Base-by-base conservation (phyloP, 768 basidiomycete species). In the Tricholoma bakamatsutake region DNA sequence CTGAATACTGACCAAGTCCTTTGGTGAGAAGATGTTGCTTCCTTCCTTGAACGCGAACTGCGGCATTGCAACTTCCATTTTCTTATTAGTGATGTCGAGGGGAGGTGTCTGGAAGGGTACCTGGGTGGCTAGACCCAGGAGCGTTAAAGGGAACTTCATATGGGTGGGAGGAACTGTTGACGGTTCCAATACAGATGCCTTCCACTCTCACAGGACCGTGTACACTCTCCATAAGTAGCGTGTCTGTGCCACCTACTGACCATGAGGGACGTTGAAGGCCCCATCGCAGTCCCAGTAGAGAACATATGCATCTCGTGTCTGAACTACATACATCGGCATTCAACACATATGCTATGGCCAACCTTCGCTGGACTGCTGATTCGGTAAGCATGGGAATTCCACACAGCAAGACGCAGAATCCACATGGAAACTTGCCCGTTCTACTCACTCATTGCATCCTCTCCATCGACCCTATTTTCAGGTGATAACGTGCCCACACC, bases 11-110 rank as follows among this genome's bases (percentile, higher is more conserved):
- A 76, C 77, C 66, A 93, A 72, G 64, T 90, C 80, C 67, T 81
- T 78, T 0, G 90, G 91, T 4, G 85, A 78, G 69, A 93, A 84
- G 42, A 84, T 70, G 61, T 83, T 79, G 3, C 75, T 58, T 2
- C 77, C 82, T 51, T 82, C 73, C 63, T 80, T 85, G 68, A 90
- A 78, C 9, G 71, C 67, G 65, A 88, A 90, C 33, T 77, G 75
- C 47, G 69, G 51, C 18, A 62, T 56, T 18, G 57, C 55, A 43
- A 31, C 46, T n/a, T 69, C 31, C 66, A 71, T 70, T 7, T 40
- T 42, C 11, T 53, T 57, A 37, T 52, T 43, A 54, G 54, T 30
- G 27, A 47, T 33, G 30, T 42, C 48, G 53, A 60, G 57, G 51
- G 61, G 53, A 42, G 68, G 63, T 48, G 55, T 56, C 58, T 74